These are phyloP conservation scores for Pseudozyma thailandica DNA, from an alignment of 1,284 basidiomycete genomes.

Conservation along the genomic window DNA sequence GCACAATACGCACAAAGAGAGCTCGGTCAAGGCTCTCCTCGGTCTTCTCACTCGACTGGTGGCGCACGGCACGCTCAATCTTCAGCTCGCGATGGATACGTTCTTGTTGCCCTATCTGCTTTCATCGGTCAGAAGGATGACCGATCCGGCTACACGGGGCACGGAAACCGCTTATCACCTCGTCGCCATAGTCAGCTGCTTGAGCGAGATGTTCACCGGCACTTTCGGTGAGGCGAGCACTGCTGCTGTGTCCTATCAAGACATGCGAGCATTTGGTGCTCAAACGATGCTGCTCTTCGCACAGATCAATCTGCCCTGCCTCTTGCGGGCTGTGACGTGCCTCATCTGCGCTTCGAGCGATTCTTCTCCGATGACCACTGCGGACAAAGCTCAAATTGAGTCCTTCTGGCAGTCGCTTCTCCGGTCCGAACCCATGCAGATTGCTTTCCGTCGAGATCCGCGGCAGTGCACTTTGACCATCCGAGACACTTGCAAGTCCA, in stretches of 20 bases:
- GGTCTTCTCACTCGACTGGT: conserved; percentile 22
- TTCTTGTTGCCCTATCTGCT: conserved; percentile 34
- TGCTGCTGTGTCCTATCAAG: conserved; percentile 13
- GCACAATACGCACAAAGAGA: conserved; percentile 6
- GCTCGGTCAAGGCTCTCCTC: conserved; percentile 19
- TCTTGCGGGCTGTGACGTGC: conserved; percentile 17
- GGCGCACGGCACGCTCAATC: conserved; percentile 42
- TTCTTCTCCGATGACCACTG: conserved; percentile 5
- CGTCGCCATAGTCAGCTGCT: conserved; percentile 7
- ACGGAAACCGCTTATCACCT: conserved; percentile 16
- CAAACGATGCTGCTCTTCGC: conserved; percentile 38
- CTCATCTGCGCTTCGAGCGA: conserved; percentile 33
- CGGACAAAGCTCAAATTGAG: conserved; percentile 24
- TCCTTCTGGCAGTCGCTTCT: conserved; percentile 30
- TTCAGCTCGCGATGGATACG: conserved; percentile 36
- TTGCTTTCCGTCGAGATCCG: conserved; percentile 36
- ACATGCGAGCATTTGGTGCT: conserved; percentile 30
- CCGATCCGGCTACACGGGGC: conserved; percentile 35
- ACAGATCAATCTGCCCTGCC: conserved; percentile 23
- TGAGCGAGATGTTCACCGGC: conserved; percentile 33
- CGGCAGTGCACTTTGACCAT: conserved; percentile 22
- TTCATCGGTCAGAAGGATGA: conserved; percentile 19
- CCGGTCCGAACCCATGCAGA: conserved; percentile 33
- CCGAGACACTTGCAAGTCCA: conserved; percentile 36
- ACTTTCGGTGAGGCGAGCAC: conserved; percentile 7